Conservation (phyloP, 2,329 filamentous ascomycete genomes). For the Ceratocystis lukuohia region DNA sequence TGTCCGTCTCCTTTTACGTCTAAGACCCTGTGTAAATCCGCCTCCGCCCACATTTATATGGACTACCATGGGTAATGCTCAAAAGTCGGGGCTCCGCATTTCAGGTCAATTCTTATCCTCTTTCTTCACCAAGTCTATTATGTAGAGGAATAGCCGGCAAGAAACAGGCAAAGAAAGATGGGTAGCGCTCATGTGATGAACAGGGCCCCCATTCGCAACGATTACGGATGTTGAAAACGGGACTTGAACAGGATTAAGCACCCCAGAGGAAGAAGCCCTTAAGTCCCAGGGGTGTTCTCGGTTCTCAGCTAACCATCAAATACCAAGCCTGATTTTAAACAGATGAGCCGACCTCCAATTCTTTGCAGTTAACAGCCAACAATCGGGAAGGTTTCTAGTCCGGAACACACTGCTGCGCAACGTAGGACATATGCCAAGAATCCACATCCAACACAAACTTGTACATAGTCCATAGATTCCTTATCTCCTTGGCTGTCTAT, state of each 20-base stretch:
- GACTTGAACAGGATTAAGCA: background rate
- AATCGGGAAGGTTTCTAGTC: no score
- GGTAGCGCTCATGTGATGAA: background rate
- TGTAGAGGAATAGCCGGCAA: background rate
- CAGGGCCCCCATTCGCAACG: background rate
- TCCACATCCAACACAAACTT: no score
- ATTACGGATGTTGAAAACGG: background rate
- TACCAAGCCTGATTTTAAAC: background rate
- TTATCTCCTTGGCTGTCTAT: no score
- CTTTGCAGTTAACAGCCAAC: no score
- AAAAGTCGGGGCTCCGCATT: background rate
- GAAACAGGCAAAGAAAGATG: background rate
- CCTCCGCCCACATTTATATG: background rate
- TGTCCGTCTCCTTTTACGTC: background rate
- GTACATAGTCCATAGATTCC: no score
- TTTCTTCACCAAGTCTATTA: background rate
- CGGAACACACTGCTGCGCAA: no score
- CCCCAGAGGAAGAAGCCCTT: background rate
- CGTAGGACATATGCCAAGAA: no score
- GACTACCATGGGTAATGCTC: background rate
- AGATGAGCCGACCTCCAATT: no score
- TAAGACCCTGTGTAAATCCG: background rate
- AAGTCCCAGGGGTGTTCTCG: background rate
- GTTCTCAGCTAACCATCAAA: background rate
- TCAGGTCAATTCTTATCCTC: background rate